Base-by-base conservation (phyloP, 2,329 filamentous ascomycete genomes). In the Cadophora gregata region DNA sequence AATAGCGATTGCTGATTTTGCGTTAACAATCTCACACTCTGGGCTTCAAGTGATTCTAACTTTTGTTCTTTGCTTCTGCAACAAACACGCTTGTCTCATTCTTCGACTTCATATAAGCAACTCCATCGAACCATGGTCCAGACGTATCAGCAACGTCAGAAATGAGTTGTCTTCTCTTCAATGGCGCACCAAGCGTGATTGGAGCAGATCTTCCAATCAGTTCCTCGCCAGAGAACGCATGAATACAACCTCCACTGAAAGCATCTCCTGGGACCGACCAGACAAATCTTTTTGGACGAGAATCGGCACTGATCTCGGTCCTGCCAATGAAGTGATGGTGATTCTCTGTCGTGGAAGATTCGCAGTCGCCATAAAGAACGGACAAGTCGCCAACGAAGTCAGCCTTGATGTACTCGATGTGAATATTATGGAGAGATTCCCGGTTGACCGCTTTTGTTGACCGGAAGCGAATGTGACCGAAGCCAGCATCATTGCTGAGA, bases 121-220 rank as follows among this genome's bases (percentile, higher is more conserved):
- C 88, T 16, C 87, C 88, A 73, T 90, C 86, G 67, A 90, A 90
- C 88, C 88, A 90, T 0, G 87, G 85, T 0, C 88, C 87, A 73
- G 71, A 64, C 16, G 68, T 64, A 67, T 73, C 70, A 59, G 61
- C 70, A 59, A 67, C 56, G 42, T 69, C 62, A 24, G 38, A 63
- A 48, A 70, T 51, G 2, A 62, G 55, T 7, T 62, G 51, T 38
- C 62, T 47, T 25, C 47, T 64, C 42, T 48, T 62, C 58, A 60
- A 31, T 3, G 58, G 27, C 29, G 36, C 58, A 31, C 24, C 58
- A n/a, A 70, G 59, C 9, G 59, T 66, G n/a, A 72, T 42, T 4
- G 67, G 65, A 19, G 51, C 29, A 59, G 72, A 73, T 33, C 59
- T 50, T 48, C 71, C 71, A 24, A 73, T 42, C 8, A 73, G 48